Base-by-base conservation (phyloP, 371 early-diverging fungal species). In the Lichtheimia corymbifera region DNA sequence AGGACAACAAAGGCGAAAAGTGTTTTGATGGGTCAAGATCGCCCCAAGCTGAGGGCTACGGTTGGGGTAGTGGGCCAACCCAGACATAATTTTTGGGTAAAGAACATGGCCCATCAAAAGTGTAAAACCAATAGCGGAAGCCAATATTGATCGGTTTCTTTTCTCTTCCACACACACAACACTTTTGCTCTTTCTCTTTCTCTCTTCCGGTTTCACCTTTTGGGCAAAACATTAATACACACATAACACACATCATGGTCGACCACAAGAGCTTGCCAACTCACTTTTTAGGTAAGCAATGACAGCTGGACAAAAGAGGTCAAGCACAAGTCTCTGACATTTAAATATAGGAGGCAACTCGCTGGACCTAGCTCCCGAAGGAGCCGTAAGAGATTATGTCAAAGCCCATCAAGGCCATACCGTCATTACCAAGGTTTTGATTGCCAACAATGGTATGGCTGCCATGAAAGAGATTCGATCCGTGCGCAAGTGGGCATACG, bases 361-460 rank as follows among this genome's bases (percentile, higher is more conserved):
- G 45, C 62, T 88, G 44, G 77, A 74, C 14, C 68, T 57, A 22
- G 87, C 87, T 50, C 74, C 86, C 40, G 71, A 80, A 64, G 82
- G 86, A 18, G 68, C 77, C 45, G 87, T 89, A 27, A 77, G 81
- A 30, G 91, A 92, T 53, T 93, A 90, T 73, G 92, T 93, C 58
- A 79, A 84, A 73, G 81, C 85, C 51, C 78, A 89, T 68, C 89
- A 87, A 59, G 95, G 95, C 54, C 93, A 93, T 72, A 92, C 92
- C 35, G 93, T 93, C 9, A 94, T 94, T 67, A 87, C 87, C 22
- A 90, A 89, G 66, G 90, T 98, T 17, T 83, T 98, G 64, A 95
- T 98, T 70, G 99, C 99, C 66, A 99, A 99, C 86, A 99, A 98
- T 85, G 99, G 99, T 65, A 96, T 99, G 81, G 99, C 98, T 6